Evolutionary conservation across 148 eudicot genomes (phyloP).

Genomic region (Selenicereus undatus): DNA sequence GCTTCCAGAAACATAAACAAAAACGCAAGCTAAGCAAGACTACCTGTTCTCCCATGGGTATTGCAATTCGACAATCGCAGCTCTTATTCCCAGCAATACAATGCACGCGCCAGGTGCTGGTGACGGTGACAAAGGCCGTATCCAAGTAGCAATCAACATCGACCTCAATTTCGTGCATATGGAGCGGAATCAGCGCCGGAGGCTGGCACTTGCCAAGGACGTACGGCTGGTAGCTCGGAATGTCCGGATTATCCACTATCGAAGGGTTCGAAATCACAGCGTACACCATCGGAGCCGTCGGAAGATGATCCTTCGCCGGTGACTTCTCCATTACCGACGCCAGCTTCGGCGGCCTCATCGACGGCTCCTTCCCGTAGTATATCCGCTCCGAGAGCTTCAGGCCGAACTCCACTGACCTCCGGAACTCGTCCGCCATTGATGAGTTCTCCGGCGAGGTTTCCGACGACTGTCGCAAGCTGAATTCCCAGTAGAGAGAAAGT

Average conservation of each 20-base stretch:
- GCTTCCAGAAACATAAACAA: not conserved
- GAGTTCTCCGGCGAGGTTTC: not conserved
- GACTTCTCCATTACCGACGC: conserved; percentile 31
- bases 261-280: conserved; percentile 64
- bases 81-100: conserved; percentile 46
- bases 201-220: conserved; percentile 74
- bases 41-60: conserved; percentile 93
- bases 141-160: conserved; percentile 72
- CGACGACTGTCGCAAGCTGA: not conserved
- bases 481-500: not conserved
- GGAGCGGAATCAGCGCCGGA: conserved; percentile 84
- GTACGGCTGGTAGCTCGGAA: conserved; percentile 90
- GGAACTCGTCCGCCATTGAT: conserved; percentile 54
- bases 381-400: conserved; percentile 58
- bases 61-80: conserved; percentile 64
- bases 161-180: conserved; percentile 53
- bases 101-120: conserved; percentile 72
- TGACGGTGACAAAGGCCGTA: conserved; percentile 58
- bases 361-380: conserved; percentile 44
- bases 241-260: conserved; percentile 88
- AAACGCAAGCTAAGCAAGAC: not conserved
- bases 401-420: conserved; percentile 53
- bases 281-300: conserved; percentile 71
- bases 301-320: conserved; percentile 23
- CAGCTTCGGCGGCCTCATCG: conserved; percentile 28